phyloP scores from a whole-genome alignment of 2,329 filamentous ascomycete genomes.

The Penicillium sp. region DNA sequence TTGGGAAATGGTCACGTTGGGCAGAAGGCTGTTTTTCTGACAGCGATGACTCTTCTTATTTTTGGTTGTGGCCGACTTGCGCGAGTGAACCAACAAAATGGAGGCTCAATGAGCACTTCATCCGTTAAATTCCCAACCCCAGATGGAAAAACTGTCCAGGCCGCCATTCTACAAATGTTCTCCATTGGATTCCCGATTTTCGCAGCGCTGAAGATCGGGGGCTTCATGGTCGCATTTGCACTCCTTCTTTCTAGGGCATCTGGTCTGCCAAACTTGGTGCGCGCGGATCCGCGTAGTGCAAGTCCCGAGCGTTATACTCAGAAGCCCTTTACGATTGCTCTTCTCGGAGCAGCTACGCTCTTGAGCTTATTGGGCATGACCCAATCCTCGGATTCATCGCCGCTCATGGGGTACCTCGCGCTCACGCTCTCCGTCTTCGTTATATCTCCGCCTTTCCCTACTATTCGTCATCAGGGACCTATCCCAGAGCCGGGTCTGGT shows the following conservation, averaged over 20 bases:
- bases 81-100: conserved; percentile 12
- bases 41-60: conserved; percentile 32
- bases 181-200: conserved; percentile 55
- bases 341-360: conserved; percentile 24
- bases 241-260: conserved; percentile 49
- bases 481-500: conserved; percentile 26
- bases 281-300: conserved; percentile 8
- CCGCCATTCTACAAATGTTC: conserved; percentile 35
- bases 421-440: conserved; percentile 47
- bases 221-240: conserved; percentile 52
- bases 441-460: conserved; percentile 49
- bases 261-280: conserved; percentile 38
- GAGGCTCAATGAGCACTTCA: conserved; percentile 2
- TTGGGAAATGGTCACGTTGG: conserved; percentile 20
- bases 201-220: conserved; percentile 55
- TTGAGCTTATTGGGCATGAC: conserved; percentile 32
- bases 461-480: conserved; percentile 17
- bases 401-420: conserved; percentile 48
- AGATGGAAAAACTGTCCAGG: conserved; percentile 12
- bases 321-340: conserved; percentile 28
- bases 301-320: conserved; percentile 22
- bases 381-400: conserved; percentile 35
- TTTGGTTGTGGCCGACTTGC: conserved; percentile 30
- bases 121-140: conserved; percentile 19
- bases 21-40: conserved; percentile 27